A percentile compares a stretch with the other conserved stretches of the same genome.
phyloP scores from a whole-genome alignment of 768 basidiomycete genomes.

The Termitomyces titanicus region DNA sequence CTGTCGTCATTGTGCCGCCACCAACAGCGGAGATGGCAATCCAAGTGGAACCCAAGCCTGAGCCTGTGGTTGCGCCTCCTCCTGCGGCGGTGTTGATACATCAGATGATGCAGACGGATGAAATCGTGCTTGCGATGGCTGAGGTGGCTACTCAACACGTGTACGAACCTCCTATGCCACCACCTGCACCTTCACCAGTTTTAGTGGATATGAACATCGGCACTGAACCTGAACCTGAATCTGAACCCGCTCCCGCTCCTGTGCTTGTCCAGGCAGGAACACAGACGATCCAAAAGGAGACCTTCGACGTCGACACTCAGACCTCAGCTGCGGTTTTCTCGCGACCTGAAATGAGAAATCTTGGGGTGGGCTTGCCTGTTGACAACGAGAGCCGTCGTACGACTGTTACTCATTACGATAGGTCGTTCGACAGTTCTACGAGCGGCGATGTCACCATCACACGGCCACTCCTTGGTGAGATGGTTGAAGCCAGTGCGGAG shows the following conservation, averaged over 20 bases:
- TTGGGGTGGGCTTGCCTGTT: constrained; percentile 12
- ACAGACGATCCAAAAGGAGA: constrained; percentile 31
- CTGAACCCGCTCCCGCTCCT: constrained; percentile 13
- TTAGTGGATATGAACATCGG: constrained; percentile 27
- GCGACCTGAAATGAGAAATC: constrained; percentile 13
- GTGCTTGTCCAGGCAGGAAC: constrained; percentile 28
- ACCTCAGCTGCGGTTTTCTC: constrained; percentile 13
- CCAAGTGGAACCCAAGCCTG: constrained; percentile 31
- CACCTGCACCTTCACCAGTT: constrained; percentile 25
- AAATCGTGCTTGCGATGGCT: constrained; percentile 27
- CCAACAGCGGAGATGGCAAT: constrained; percentile 36
- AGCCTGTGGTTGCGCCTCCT: constrained; percentile 18
- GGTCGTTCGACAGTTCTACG: constrained; percentile 24
- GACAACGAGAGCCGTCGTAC: constrained; percentile 28
- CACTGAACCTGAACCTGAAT: constrained; percentile 32
- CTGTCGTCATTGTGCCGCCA: constrained; percentile 25
- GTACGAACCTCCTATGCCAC: constrained; percentile 26
- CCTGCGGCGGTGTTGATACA: constrained; percentile 24
- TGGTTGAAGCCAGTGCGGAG: constrained; percentile 14
- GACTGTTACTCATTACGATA: constrained; percentile 47
- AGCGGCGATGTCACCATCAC: constrained; percentile 40
- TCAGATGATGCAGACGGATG: constrained; percentile 47
- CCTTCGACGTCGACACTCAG: constrained; percentile 28
- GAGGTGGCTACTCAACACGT: constrained; percentile 51
- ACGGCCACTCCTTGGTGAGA: constrained; percentile 31